Evolutionary conservation across 2,329 filamentous ascomycete genomes (phyloP), one percentile per base, ranked within the genome.

Genomic region (Trichoderma atrobrunneum): DNA sequence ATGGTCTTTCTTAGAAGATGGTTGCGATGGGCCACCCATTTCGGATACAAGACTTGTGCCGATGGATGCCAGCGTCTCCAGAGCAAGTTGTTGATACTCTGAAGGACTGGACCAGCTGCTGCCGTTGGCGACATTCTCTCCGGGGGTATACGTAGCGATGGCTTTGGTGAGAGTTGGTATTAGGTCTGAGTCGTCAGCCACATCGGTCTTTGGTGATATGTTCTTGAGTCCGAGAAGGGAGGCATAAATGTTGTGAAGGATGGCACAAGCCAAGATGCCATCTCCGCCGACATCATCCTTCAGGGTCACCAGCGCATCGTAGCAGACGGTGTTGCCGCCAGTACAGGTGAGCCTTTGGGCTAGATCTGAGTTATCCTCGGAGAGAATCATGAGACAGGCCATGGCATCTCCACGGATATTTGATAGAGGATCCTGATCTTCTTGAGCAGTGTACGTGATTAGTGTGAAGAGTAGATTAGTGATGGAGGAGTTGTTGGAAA

Each of bases 61-160:
- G 61, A 92, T 91, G 7, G 89, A 89, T 5, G 89, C 90, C 0
- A 91, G 82, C 18, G 90, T 87, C 78, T 92, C 89, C 0, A 92
- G 80, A 3, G 88, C 88, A 18, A 89, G 79, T 76, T 87, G 84
- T 66, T 87, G 79, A 51, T 86, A 83, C 74, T 88, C 86, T 8
- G 80, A 74, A 1, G 84, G 80, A 73, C 80, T 82, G 10, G 82
- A 81, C 77, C 81, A 84, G 70, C 79, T 80, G 70, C 79, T 73
- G 36, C 80, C 82, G 43, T 84, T 74, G 26, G 75, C 67, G 51
- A 73, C 56, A 48, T 43, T 73, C 77, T 76, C 78, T 21, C 75
- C 77, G 7, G 78, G 77, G 26, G 76, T 74, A 60, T 79, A 78
- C 0, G 73, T 63, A 24, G 78, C 75, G 48, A 82, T 74, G 21